These are phyloP conservation scores for Trametes maxima DNA, from an alignment of 768 basidiomycete genomes.

Conservation along the genomic window DNA sequence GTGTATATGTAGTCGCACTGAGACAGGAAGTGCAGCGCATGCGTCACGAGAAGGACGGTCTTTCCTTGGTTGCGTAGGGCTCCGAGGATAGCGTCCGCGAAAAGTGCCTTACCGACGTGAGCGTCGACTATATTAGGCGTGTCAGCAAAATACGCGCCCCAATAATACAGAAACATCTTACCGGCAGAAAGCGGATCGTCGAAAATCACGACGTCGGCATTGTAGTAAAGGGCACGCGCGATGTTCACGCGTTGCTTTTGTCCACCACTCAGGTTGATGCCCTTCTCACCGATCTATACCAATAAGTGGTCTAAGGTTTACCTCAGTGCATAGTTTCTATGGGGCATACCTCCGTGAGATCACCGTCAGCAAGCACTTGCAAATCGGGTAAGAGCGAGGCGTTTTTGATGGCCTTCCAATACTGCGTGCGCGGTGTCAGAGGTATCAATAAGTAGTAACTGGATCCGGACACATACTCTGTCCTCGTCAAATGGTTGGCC, in stretches of 20 bases:
- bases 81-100: constrained; percentile 63
- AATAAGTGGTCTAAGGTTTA: neutral
- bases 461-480: constrained; percentile 20
- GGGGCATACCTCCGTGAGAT: constrained; percentile 61
- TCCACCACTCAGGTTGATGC: constrained; percentile 67
- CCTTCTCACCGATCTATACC: constrained; percentile 68
- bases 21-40: constrained; percentile 56
- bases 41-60: constrained; percentile 58
- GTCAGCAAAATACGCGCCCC: constrained; percentile 21
- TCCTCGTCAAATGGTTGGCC: constrained; percentile 65
- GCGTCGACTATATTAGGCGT: constrained; percentile 56
- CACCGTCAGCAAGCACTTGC: constrained; percentile 66
- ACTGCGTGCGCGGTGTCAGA: constrained; percentile 36
- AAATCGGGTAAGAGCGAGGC: constrained; percentile 65
- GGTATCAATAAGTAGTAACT: neutral
- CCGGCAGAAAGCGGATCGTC: constrained; percentile 71
- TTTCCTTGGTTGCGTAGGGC: constrained; percentile 47
- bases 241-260: constrained; percentile 72
- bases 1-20: constrained; percentile 55
- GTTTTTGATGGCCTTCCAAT: constrained; percentile 63
- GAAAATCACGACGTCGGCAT: constrained; percentile 61
- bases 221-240: constrained; percentile 66
- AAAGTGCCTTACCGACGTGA: constrained; percentile 71
- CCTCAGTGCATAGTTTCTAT: neutral
- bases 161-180: constrained; percentile 27